Evolutionary conservation across 2,329 filamentous ascomycete genomes (phyloP).

Genomic region (Beauveria brongniartii): DNA sequence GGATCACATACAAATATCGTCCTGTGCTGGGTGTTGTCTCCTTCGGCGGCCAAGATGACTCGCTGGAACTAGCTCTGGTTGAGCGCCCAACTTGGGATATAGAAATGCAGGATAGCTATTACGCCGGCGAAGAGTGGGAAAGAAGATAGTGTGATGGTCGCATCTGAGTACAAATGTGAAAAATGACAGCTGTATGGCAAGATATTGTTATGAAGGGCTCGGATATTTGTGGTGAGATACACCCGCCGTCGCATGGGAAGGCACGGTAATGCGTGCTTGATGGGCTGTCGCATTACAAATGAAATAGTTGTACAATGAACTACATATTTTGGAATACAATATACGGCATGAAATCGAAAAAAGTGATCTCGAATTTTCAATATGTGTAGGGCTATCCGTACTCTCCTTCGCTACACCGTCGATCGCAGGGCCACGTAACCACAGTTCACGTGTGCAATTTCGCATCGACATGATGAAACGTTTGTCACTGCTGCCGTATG

Average conservation of each 20-base stretch:
- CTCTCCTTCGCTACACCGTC: too few relatives aligned
- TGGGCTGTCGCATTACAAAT: neutral
- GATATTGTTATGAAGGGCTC: neutral
- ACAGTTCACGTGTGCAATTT: neutral
- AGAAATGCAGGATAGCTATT: slow-evolving; percentile 65
- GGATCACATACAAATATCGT: slow-evolving; percentile 88
- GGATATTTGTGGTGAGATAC: neutral
- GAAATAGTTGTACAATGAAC: slow-evolving; percentile 8
- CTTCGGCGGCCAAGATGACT: slow-evolving; percentile 30
- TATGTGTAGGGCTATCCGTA: neutral
- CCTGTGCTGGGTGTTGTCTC: slow-evolving; percentile 72
- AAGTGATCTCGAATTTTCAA: neutral
- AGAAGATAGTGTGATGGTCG: slow-evolving; percentile 17
- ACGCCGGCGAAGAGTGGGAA: slow-evolving; percentile 48
- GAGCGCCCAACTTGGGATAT: slow-evolving; percentile 82
- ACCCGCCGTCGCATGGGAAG: neutral
- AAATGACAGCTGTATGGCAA: neutral
- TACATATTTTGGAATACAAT: slow-evolving; percentile 7
- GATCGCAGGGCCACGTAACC: neutral
- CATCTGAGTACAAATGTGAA: neutral
- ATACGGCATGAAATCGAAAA: neutral
- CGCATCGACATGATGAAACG: too few relatives aligned
- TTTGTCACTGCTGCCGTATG: neutral
- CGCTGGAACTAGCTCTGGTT: slow-evolving; percentile 75
- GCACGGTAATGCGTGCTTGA: neutral